phyloP scores from a whole-genome alignment of 208 protist genomes.

The Leishmania turanica region DNA sequence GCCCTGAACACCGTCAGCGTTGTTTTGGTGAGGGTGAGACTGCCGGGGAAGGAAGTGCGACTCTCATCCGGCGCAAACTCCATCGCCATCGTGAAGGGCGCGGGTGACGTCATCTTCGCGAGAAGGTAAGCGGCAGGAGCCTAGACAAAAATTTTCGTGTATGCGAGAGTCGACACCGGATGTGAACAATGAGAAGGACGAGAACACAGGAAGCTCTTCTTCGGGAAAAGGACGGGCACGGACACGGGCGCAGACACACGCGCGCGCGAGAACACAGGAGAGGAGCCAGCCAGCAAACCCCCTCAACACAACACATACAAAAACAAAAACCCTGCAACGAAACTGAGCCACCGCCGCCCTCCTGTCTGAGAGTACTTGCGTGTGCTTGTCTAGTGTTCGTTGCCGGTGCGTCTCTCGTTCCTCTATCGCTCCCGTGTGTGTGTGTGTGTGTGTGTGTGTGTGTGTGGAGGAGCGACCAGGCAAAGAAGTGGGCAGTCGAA shows the following conservation, averaged over 20 bases:
- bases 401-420: background rate
- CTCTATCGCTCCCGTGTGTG: no score
- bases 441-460: background rate
- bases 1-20: conserved; percentile 62
- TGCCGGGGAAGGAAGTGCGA: conserved; percentile 38
- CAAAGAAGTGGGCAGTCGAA: background rate
- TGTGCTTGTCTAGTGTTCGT: background rate
- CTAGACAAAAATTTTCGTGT: no score
- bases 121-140: background rate
- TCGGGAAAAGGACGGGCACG: no score
- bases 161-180: background rate
- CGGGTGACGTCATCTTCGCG: conserved; percentile 1
- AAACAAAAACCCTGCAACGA: no score
- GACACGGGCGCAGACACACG: no score
- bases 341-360: no score
- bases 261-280: no score
- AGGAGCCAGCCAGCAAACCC: no score
- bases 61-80: conserved; percentile 59
- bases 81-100: conserved; percentile 41
- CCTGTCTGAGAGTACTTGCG: background rate
- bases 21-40: conserved; percentile 59
- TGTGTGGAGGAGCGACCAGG: background rate
- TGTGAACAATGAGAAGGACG: background rate
- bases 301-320: no score
- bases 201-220: background rate